Conservation (phyloP, 2,329 filamentous ascomycete species). For the Orbilia javanica region DNA sequence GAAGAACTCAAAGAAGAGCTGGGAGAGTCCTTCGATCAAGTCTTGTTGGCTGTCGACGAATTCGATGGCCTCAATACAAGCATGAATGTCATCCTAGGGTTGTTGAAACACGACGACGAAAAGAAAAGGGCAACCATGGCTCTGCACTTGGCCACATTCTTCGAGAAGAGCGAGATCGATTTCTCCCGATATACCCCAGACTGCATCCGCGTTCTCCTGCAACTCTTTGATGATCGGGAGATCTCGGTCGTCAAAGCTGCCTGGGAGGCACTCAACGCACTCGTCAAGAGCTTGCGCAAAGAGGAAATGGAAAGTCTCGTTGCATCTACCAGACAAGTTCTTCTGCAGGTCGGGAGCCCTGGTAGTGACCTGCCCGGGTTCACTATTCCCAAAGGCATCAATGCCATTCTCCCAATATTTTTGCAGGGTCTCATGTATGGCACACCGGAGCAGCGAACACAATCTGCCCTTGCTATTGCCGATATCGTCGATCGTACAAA, state of each 20-base stretch:
- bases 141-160: constrained; percentile 86
- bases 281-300: constrained; percentile 90
- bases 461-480: constrained; percentile 91
- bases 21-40: constrained; percentile 84
- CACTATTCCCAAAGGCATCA: constrained; percentile 92
- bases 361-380: constrained; percentile 90
- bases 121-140: constrained; percentile 82
- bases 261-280: constrained; percentile 86
- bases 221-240: constrained; percentile 91
- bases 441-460: constrained; percentile 88
- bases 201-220: constrained; percentile 87
- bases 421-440: constrained; percentile 98
- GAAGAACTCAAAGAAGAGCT: constrained; percentile 80
- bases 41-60: constrained; percentile 92
- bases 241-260: constrained; percentile 85
- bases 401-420: constrained; percentile 95
- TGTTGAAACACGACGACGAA: constrained; percentile 95
- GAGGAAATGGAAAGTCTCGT: constrained; percentile 98
- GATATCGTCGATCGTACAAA: constrained; percentile 95
- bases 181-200: constrained; percentile 97
- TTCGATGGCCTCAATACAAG: constrained; percentile 94
- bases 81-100: constrained; percentile 90
- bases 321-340: constrained; percentile 83
- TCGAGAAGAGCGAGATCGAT: constrained; percentile 81
- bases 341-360: constrained; percentile 88